Conservation (phyloP, 306 rosid genomes). For the Pyrus communis region DNA sequence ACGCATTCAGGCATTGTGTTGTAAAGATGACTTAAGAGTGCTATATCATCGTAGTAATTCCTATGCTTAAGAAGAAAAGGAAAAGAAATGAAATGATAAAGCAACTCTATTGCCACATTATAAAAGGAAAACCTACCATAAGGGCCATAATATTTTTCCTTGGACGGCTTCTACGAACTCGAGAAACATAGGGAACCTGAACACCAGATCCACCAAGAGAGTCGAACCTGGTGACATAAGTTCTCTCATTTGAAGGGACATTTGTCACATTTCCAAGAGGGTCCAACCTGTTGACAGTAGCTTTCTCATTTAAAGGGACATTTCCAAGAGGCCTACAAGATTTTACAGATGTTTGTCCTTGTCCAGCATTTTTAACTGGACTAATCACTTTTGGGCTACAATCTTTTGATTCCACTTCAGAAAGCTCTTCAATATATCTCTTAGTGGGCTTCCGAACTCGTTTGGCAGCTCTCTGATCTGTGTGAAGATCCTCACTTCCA, state of each 20-base stretch:
- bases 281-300: slow-evolving; percentile 55
- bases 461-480: slow-evolving; percentile 60
- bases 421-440: slow-evolving; percentile 96
- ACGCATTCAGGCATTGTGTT: slow-evolving; percentile 5
- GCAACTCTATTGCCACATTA: neutral
- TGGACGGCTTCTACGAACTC: slow-evolving; percentile 91
- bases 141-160: slow-evolving; percentile 69
- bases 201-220: slow-evolving; percentile 77
- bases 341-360: slow-evolving; percentile 34
- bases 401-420: slow-evolving; percentile 72
- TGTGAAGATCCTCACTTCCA: slow-evolving; percentile 39
- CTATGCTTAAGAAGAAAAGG: slow-evolving; percentile 1
- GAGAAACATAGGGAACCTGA: slow-evolving; percentile 76
- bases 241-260: slow-evolving; percentile 43
- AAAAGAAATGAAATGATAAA: neutral
- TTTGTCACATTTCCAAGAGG: slow-evolving; percentile 34
- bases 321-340: slow-evolving; percentile 39
- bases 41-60: neutral
- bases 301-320: slow-evolving; percentile 45
- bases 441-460: slow-evolving; percentile 88
- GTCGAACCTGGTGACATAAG: slow-evolving; percentile 57
- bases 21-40: neutral
- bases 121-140: slow-evolving; percentile 53
- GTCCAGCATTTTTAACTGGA: slow-evolving; percentile 34
- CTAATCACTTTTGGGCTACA: slow-evolving; percentile 31